Evolutionary conservation across 352 stramenopile species (phyloP).

Genomic region (Pythium periplocum): DNA sequence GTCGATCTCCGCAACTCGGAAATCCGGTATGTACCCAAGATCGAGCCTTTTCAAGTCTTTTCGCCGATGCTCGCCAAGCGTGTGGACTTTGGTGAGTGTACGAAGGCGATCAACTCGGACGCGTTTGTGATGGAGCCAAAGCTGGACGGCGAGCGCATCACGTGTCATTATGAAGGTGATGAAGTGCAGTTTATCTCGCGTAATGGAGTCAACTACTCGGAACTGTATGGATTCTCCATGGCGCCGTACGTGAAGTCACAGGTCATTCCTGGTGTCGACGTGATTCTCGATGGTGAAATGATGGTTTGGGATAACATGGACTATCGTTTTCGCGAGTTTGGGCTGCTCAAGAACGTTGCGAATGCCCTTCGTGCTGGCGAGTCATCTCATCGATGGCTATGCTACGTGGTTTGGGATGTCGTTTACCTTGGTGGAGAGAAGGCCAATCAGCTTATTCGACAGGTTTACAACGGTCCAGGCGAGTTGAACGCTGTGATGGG

Average conservation of each 20-base stretch:
- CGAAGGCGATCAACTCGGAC: constrained; percentile 55
- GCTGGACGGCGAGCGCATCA: constrained; percentile 80
- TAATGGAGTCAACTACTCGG: constrained; percentile 81
- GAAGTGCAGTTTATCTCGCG: constrained; percentile 80
- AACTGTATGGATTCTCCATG: constrained; percentile 60
- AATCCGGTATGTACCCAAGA: constrained; percentile 73
- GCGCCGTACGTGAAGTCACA: constrained; percentile 59
- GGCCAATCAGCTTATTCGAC: constrained; percentile 42
- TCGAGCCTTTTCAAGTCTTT: constrained; percentile 81
- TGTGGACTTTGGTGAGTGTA: constrained; percentile 81
- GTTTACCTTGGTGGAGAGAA: constrained; percentile 59
- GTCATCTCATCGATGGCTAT: constrained; percentile 66
- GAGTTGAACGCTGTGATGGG: constrained; percentile 68
- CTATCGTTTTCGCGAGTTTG: constrained; percentile 72
- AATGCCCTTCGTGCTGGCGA: constrained; percentile 50
- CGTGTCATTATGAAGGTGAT: constrained; percentile 56
- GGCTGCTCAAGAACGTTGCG: constrained; percentile 74
- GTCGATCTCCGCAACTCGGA: constrained; percentile 67
- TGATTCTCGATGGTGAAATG: constrained; percentile 85
- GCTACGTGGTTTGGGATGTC: constrained; percentile 83
- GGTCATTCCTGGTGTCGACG: constrained; percentile 49
- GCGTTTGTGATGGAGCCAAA: constrained; percentile 84
- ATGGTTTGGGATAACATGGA: constrained; percentile 86
- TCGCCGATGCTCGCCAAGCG: constrained; percentile 84
- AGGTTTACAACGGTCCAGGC: constrained; percentile 58